A percentile compares a stretch with the other conserved stretches of the same genome.
Evolutionary conservation across 2,329 filamentous ascomycete species (phyloP).

Genomic region (Fusarium solani-melongenae): DNA sequence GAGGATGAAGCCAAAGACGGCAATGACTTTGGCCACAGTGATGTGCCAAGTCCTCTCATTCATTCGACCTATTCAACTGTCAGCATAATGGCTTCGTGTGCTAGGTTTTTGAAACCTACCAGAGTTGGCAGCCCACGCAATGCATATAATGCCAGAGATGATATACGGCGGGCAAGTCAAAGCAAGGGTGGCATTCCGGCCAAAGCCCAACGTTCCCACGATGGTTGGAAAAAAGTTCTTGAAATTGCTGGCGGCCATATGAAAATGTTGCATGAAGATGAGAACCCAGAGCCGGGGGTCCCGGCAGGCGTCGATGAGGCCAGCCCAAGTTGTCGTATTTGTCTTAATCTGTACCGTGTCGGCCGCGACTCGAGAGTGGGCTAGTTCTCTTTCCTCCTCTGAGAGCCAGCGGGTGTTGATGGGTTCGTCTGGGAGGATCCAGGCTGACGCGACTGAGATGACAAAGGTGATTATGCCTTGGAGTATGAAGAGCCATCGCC

Average conservation of each 20-base stretch:
- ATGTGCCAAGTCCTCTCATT: constrained; percentile 58
- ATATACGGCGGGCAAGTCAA: background rate
- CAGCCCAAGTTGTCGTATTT: constrained; percentile 51
- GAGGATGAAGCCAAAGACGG: constrained; percentile 41
- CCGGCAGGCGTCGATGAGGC: constrained; percentile 54
- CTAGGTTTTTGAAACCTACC: background rate
- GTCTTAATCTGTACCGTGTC: constrained; percentile 53
- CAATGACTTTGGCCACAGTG: constrained; percentile 45
- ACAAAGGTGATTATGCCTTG: constrained; percentile 61
- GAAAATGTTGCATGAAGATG: background rate
- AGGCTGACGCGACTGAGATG: constrained; percentile 34
- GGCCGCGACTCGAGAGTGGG: constrained; percentile 47
- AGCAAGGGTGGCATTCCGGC: background rate
- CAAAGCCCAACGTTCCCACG: background rate
- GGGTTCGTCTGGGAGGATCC: constrained; percentile 48
- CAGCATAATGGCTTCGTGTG: background rate
- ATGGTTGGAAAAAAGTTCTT: constrained; percentile 42
- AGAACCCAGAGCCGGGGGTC: constrained; percentile 40
- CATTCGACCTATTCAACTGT: constrained; percentile 47
- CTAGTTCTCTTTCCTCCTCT: constrained; percentile 53
- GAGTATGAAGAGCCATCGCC: constrained; percentile 68
- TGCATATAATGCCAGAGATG: background rate
- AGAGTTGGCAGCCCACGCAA: constrained; percentile 28
- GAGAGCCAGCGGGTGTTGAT: constrained; percentile 55
- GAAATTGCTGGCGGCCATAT: constrained; percentile 38